phyloP scores from a whole-genome alignment of 2,329 filamentous ascomycete species.

The Neonectria ditissima region DNA sequence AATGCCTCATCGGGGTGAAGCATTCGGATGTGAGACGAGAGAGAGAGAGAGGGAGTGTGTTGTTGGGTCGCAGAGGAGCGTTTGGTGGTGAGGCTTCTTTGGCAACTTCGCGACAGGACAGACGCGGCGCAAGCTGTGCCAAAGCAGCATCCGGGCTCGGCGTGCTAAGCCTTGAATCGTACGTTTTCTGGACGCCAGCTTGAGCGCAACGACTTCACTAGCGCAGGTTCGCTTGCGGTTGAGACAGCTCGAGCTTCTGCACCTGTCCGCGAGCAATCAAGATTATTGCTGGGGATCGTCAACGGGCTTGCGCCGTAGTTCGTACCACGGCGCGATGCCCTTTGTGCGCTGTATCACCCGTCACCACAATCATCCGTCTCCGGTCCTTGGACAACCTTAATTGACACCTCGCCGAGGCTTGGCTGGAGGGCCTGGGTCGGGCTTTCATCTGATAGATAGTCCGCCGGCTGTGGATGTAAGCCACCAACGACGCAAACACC shows the following conservation, averaged over 20 bases:
- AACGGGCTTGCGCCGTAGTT: not conserved
- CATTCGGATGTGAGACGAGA: constrained; percentile 3
- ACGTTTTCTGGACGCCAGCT: constrained; percentile 18
- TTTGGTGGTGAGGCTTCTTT: not conserved
- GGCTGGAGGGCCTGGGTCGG: constrained; percentile 17
- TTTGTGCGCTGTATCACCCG: constrained; percentile 11
- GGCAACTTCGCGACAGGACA: not conserved
- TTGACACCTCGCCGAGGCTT: constrained; percentile 1
- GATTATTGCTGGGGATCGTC: constrained; percentile 11
- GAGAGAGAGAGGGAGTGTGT: no score
- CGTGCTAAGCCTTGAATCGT: constrained; percentile 8
- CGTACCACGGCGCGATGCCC: constrained; percentile 11
- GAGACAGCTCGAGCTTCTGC: constrained; percentile 32
- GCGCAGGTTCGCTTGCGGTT: constrained; percentile 31
- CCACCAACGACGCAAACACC: constrained; percentile 21
- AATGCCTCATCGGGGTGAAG: constrained; percentile 24
- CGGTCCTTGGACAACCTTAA: constrained; percentile 15
- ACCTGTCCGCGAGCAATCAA: constrained; percentile 10
- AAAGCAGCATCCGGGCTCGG: not conserved
- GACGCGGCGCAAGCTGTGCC: not conserved
- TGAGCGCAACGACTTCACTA: constrained; percentile 24
- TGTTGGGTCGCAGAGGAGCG: not conserved
- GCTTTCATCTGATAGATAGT: constrained; percentile 25
- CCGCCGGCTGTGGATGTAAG: constrained; percentile 27
- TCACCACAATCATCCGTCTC: constrained; percentile 10